Evolutionary conservation across 78 protist species (phyloP).

Genomic region (Pigoraptor vietnamica): DNA sequence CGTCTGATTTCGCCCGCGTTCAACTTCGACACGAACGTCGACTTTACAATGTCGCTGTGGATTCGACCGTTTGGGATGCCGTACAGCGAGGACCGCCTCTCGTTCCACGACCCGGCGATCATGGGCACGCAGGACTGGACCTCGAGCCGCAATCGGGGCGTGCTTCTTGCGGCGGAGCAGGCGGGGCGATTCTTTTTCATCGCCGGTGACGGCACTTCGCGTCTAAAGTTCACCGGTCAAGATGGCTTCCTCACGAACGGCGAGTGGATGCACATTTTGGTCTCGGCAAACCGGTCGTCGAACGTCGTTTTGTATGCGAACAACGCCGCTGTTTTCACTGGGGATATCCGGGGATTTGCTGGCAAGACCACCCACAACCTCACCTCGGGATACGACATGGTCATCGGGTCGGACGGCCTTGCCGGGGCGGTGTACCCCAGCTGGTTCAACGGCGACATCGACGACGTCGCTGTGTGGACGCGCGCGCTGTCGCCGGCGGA

Average conservation of each 20-base stretch:
- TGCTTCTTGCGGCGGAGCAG: not conserved
- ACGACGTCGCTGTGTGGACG: not conserved
- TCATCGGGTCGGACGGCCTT: not conserved
- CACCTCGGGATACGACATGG: not conserved
- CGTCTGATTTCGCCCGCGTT: not conserved
- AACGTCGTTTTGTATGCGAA: not conserved
- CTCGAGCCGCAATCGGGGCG: not conserved
- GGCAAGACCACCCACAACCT: too few relatives aligned
- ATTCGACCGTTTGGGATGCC: not conserved
- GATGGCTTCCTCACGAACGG: not conserved
- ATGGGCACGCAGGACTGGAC: not conserved
- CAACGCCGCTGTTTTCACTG: not conserved
- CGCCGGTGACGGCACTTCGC: not conserved
- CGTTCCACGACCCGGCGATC: not conserved
- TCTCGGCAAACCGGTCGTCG: not conserved
- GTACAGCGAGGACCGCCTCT: not conserved
- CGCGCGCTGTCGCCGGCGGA: not conserved
- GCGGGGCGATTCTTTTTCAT: not conserved
- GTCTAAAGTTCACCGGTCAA: not conserved
- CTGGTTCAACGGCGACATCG: not conserved
- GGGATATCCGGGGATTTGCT: too few relatives aligned
- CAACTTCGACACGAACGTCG: not conserved
- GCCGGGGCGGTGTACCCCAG: not conserved
- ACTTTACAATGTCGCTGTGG: not conserved
- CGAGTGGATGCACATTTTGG: not conserved